A percentile compares a stretch with the other conserved stretches of the same genome.
These are phyloP conservation scores for Solanum raphanifolium DNA, from an alignment of 257 asterid species.

Conservation along the genomic window DNA sequence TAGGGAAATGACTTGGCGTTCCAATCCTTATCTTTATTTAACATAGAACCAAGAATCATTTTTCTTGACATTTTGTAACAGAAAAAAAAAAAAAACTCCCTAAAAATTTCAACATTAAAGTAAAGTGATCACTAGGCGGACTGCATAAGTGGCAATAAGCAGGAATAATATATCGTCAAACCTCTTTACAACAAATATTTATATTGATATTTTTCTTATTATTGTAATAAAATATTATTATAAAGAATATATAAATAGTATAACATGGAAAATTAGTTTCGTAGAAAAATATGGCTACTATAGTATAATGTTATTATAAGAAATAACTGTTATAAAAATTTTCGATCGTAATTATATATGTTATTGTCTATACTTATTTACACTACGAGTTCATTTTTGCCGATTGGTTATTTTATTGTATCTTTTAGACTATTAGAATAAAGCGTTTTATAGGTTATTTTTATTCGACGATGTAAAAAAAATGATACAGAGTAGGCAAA, in stretches of 20 bases:
- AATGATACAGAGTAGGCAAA: background rate
- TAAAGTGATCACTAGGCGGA: background rate
- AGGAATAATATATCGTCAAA: background rate
- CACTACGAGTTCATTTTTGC: background rate
- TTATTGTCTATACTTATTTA: background rate
- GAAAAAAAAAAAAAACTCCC: background rate
- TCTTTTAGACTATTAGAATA: background rate
- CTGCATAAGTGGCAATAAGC: slow-evolving; percentile 9
- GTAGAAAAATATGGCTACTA: background rate
- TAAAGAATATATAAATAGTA: background rate
- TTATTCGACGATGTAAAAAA: background rate
- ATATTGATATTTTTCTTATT: too few relatives aligned
- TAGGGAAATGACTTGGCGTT: background rate
- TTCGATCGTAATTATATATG: background rate
- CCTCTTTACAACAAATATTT: background rate
- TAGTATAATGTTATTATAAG: background rate
- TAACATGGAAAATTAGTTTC: background rate
- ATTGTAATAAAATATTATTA: background rate
- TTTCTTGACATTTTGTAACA: background rate
- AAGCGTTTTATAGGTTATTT: background rate
- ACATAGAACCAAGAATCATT: background rate
- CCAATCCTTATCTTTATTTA: background rate
- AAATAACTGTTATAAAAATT: background rate
- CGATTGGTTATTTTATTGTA: background rate
- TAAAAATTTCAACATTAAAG: background rate